Percentiles rank a stretch among this genome's conserved stretches.
These are phyloP conservation scores for Aspergillus taichungensis DNA, from an alignment of 495 filamentous ascomycete genomes.

Conservation along the genomic window DNA sequence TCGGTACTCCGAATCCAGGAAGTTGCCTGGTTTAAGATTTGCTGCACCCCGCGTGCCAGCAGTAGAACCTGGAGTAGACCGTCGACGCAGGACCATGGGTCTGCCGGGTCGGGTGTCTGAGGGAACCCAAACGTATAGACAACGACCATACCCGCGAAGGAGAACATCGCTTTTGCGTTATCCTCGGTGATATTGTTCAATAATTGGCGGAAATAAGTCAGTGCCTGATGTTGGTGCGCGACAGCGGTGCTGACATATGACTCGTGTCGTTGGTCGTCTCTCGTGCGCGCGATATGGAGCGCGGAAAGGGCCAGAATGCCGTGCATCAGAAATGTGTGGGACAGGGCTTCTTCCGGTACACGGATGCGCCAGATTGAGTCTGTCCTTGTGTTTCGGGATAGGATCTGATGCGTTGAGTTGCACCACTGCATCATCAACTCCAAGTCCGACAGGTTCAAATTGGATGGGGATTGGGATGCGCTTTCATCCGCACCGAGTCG, in stretches of 20 bases:
- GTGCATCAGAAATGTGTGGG: slow-evolving; percentile 42
- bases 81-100: slow-evolving; percentile 28
- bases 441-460: slow-evolving; percentile 28
- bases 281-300: slow-evolving; percentile 35
- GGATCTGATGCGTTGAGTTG: slow-evolving; percentile 23
- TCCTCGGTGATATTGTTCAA: slow-evolving; percentile 31
- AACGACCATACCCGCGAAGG: slow-evolving; percentile 40
- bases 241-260: slow-evolving; percentile 33
- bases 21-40: slow-evolving; percentile 27
- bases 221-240: slow-evolving; percentile 39
- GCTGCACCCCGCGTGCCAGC: slow-evolving; percentile 36
- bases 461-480: slow-evolving; percentile 3
- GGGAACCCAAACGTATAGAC: slow-evolving; percentile 44
- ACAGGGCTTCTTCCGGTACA: slow-evolving; percentile 38
- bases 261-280: slow-evolving; percentile 13
- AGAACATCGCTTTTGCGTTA: slow-evolving; percentile 44
- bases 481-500: slow-evolving; percentile 8
- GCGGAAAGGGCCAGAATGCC: slow-evolving; percentile 43
- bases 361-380: slow-evolving; percentile 34
- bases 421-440: slow-evolving; percentile 41
- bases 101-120: slow-evolving; percentile 25
- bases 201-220: slow-evolving; percentile 35
- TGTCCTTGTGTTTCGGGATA: slow-evolving; percentile 24
- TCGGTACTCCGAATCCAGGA: slow-evolving; percentile 18
- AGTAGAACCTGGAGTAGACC: slow-evolving; percentile 36